phyloP scores from a whole-genome alignment of 306 rosid species.

The Castanea sativa region DNA sequence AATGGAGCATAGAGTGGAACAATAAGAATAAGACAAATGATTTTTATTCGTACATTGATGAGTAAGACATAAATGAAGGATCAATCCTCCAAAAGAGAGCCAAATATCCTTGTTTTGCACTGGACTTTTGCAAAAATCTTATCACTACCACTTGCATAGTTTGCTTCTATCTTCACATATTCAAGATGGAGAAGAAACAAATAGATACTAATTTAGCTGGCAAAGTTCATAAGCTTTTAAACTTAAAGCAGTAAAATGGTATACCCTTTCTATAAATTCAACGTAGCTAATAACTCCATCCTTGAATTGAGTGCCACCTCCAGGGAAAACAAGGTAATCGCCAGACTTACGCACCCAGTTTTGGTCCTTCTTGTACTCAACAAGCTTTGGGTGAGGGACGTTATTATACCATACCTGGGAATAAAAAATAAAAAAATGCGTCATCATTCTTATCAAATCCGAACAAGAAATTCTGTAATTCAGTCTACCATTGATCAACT shows the following conservation, averaged over 20 bases:
- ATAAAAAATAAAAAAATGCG: background rate
- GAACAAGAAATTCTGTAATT: no score
- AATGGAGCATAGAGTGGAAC: no score
- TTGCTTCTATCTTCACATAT: background rate
- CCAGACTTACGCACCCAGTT: slow-evolving; percentile 84
- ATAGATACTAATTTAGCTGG: no score
- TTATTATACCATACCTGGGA: slow-evolving; percentile 84
- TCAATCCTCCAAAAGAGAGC: background rate
- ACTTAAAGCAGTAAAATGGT: background rate
- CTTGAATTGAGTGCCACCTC: slow-evolving; percentile 98
- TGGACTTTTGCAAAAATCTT: background rate
- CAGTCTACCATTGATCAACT: no score
- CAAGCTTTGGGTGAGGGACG: slow-evolving; percentile 89
- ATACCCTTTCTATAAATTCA: slow-evolving; percentile 65
- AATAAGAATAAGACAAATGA: no score
- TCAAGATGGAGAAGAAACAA: background rate
- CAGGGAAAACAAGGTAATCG: slow-evolving; percentile 75
- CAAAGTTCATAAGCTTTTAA: background rate
- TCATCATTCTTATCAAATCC: background rate
- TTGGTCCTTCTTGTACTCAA: slow-evolving; percentile 93
- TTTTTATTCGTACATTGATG: background rate
- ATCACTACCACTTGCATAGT: background rate
- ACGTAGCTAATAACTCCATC: slow-evolving; percentile 75
- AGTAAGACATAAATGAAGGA: background rate
- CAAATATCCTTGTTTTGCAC: background rate